Conservation (phyloP, 176 grass and related monocot species). For the Oryza nivara region DNA sequence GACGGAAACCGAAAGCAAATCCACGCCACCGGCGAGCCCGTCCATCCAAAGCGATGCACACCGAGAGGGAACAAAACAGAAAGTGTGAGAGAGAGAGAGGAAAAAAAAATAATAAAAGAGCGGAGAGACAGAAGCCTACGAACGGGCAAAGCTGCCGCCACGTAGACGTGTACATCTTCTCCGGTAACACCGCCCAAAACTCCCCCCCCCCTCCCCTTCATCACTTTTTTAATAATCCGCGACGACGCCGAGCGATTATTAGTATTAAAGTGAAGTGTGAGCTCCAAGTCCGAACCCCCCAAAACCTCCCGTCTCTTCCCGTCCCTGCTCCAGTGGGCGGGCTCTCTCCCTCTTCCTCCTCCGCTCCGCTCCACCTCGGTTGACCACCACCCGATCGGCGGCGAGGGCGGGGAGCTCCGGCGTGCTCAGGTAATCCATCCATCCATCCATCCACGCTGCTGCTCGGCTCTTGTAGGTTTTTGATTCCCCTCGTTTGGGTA, state of each 20-base stretch:
- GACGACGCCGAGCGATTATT: background rate
- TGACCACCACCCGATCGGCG: slow-evolving; percentile 7
- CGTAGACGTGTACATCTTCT: slow-evolving; percentile 16
- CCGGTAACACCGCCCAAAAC: background rate
- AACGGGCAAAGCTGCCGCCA: slow-evolving; percentile 23
- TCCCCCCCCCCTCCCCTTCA: background rate
- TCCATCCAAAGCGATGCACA: background rate
- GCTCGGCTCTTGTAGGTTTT: background rate
- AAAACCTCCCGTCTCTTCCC: slow-evolving; percentile 28
- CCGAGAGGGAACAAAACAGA: background rate
- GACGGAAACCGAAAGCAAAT: background rate
- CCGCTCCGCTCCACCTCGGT: background rate
- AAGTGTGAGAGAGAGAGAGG: background rate
- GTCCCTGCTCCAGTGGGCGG: background rate
- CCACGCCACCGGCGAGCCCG: background rate
- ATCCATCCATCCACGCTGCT: background rate
- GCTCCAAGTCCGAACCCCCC: background rate
- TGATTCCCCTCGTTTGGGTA: background rate
- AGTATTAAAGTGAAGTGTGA: slow-evolving; percentile 23
- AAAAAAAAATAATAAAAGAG: background rate
- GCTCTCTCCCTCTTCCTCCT: background rate
- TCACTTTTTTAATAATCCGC: background rate
- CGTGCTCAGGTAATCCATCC: background rate
- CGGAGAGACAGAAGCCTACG: background rate
- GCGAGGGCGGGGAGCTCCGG: background rate